phyloP scores from a whole-genome alignment of 1,284 basidiomycete species.

The Cystobasidiaceae sp. region DNA sequence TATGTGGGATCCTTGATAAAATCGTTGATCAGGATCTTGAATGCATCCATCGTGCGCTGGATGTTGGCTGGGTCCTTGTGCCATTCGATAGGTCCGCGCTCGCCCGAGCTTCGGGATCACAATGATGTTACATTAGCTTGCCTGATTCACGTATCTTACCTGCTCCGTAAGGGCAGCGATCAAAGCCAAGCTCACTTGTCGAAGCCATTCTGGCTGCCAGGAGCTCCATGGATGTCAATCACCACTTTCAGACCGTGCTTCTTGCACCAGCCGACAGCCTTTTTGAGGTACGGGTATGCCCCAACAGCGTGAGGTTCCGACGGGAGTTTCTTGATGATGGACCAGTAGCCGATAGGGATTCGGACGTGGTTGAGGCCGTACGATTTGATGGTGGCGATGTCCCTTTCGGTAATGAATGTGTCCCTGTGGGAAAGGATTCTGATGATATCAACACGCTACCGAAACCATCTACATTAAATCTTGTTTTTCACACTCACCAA shows the following conservation, averaged over 20 bases:
- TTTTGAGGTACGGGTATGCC: conserved; percentile 58
- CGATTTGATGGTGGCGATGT: conserved; percentile 62
- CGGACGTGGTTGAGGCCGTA: conserved; percentile 47
- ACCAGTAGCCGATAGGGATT: conserved; percentile 61
- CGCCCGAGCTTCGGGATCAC: conserved; percentile 55
- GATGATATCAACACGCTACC: no score
- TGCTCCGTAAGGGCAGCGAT: no score
- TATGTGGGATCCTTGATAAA: conserved; percentile 47
- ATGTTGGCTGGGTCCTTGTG: conserved; percentile 66
- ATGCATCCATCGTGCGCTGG: conserved; percentile 50
- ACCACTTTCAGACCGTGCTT: conserved; percentile 73
- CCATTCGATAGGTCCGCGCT: conserved; percentile 64
- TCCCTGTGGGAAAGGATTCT: conserved; percentile 61
- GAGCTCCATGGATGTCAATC: conserved; percentile 55
- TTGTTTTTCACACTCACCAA: conserved; percentile 49
- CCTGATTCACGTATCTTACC: no score
- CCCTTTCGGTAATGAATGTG: conserved; percentile 70
- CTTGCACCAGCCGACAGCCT: conserved; percentile 70
- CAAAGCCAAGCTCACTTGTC: conserved; percentile 66
- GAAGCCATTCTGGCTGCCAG: conserved; percentile 54
- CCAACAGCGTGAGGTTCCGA: conserved; percentile 76
- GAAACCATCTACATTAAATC: no score
- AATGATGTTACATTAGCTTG: no score
- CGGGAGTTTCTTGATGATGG: conserved; percentile 25
- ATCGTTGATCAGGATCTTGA: conserved; percentile 37